Evolutionary conservation across 2,329 filamentous ascomycete species (phyloP), one percentile per base, ranked within the genome.

Genomic region (Pseudogymnoascus sp.): DNA sequence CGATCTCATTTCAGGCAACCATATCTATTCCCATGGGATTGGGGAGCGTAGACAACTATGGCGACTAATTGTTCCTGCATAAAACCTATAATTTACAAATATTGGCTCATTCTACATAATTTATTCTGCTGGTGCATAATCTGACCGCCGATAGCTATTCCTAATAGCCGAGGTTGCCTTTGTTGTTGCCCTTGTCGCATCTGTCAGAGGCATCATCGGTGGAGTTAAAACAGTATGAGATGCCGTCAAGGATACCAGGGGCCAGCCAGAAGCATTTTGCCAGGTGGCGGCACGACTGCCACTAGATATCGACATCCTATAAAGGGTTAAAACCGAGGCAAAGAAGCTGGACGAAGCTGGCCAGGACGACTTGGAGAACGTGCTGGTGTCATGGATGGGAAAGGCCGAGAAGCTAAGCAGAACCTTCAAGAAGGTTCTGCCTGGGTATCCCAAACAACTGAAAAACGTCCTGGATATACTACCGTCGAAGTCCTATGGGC

Each of bases 261-360:
- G 64, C 37, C 67, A 67, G 52, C 67, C 65, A 14, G 63, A 68
- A 31, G 66, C 62, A 66, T 68, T 68, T 49, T 65, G 66, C 59
- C 61, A 66, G 60, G 63, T 67, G 12, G 63, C 67, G 63, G 61
- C 64, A 62, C 62, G 64, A 63, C 63, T 68, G 61, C 66, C 63
- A 26, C 61, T 68, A 1, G 63, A 67, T 52, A 63, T 49, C 26
- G 41, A 43, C 60, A 66, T 66, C 59, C 66, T 68, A 23, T 61
- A 37, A 21, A 63, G 38, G 11, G 65, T 63, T 16, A 59, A 62
- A 65, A 19, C 31, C 52, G 63, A 45, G 62, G 55, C 65, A 66
- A 19, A 35, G 23, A 37, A 61, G 61, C 62, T 68, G 6, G 43
- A 49, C 14, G 21, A 49, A n/a, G 7, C 43, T 8, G 21, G 12